Conservation (phyloP, 2,329 filamentous ascomycete genomes). For the Ceratocystis eucalypticola region DNA sequence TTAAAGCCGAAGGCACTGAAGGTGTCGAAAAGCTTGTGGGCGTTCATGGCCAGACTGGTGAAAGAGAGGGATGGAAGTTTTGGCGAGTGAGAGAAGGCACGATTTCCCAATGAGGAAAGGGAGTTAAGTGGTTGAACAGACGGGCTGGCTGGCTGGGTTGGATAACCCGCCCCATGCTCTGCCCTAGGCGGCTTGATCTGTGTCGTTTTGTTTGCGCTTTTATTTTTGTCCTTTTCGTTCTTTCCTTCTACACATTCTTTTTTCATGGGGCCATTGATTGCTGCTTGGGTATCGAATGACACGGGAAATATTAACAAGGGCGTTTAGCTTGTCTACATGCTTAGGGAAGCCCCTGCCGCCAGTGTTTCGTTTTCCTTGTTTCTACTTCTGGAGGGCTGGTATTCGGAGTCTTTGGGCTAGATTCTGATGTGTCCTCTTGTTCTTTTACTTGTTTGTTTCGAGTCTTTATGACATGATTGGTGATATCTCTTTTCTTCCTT, state of each 20-base stretch:
- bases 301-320: not conserved
- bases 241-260: not conserved
- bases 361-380: not conserved
- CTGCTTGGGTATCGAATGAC: not conserved
- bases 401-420: not conserved
- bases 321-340: not conserved
- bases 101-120: slow-evolving; percentile 6
- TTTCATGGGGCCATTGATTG: not conserved
- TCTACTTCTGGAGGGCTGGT: not conserved
- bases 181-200: not conserved
- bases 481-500: slow-evolving; percentile 2
- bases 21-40: slow-evolving; percentile 82
- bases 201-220: not conserved
- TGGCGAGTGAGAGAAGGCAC: slow-evolving; percentile 46
- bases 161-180: too few relatives aligned
- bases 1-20: slow-evolving; percentile 69
- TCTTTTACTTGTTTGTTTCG: not conserved
- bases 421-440: not conserved
- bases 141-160: not conserved
- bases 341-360: not conserved
- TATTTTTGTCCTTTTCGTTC: not conserved
- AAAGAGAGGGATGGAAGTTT: slow-evolving; percentile 73
- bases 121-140: not conserved
- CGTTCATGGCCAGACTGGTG: slow-evolving; percentile 53
- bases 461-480: not conserved